These are phyloP conservation scores for Yamadazyma trypodendri DNA, from an alignment of 1,139 yeast species.

Conservation along the genomic window DNA sequence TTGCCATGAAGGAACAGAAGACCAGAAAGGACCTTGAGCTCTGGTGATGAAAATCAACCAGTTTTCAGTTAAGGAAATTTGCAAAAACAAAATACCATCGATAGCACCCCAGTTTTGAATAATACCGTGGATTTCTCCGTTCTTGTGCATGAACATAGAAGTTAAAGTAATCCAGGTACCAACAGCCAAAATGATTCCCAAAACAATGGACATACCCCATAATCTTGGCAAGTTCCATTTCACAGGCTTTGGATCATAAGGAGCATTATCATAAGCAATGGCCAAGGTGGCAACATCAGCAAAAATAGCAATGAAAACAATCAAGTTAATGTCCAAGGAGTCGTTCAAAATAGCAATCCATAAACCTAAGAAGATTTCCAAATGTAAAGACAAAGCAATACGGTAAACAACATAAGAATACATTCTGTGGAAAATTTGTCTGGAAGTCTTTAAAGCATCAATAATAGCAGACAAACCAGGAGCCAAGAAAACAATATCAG, in stretches of 20 bases:
- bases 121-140: conserved; percentile 64
- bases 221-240: conserved; percentile 98
- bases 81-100: conserved; percentile 89
- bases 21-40: conserved; percentile 96
- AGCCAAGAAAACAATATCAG: conserved; percentile 93
- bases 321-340: conserved; percentile 79
- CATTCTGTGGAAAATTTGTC: conserved; percentile 99
- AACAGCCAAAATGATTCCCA: conserved; percentile 78
- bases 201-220: conserved; percentile 91
- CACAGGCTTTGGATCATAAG: conserved; percentile 94
- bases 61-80: conserved; percentile 90
- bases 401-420: conserved; percentile 95
- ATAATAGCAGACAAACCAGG: conserved; percentile 95
- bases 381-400: conserved; percentile 89
- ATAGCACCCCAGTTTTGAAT: conserved; percentile 92
- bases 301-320: conserved; percentile 92
- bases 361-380: conserved; percentile 88
- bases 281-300: conserved; percentile 96
- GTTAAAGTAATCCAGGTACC: conserved; percentile 94
- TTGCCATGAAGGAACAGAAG: conserved; percentile 91
- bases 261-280: conserved; percentile 97
- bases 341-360: conserved; percentile 91
- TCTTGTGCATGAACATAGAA: conserved; percentile 77
- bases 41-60: conserved; percentile 95
- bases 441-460: conserved; percentile 90